Evolutionary conservation across 495 filamentous ascomycete genomes (phyloP), one percentile per base, ranked within the genome.

Genomic region (Aspergillus taichungensis): DNA sequence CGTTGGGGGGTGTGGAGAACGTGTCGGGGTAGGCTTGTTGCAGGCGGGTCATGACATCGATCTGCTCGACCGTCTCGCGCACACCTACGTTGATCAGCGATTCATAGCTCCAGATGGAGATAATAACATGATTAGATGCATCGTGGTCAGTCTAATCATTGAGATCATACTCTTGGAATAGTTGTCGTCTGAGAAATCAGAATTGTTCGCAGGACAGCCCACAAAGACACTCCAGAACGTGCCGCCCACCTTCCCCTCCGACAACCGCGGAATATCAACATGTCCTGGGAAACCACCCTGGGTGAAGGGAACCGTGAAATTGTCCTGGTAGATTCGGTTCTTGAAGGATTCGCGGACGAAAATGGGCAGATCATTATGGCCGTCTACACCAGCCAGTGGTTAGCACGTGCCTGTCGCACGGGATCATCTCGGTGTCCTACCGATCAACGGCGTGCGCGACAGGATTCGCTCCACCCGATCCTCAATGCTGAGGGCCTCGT

Each of bases 221-320:
- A 85, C 77, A 55, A 73, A 97, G 12, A 89, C 88, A 61, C 84
- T 90, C 92, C 92, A 98, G 60, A 98, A 96, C 6, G 85, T 80
- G 24, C 90, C 75, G 24, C 77, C 74, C 13, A 75, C 68, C 27
- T 60, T 58, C 5, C 77, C 77, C 13, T 62, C 31, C 9, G 51
- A 54, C 30, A 82, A 60, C n/a, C 79, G 69, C 0, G 86, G 84
- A 6, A 95, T 61, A 61, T 97, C 91, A 33, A 94, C 84, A 53
- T 97, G 88, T n/a, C 60, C 65, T 0, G 51, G 40, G 34, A 95
- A 60, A 5, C 74, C 77, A 13, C 86, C 87, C 6, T 83, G 59
- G 43, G 77, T 73, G 50, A 90, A 87, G 12, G 74, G 72, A 5
- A 76, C 62, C 8, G 76, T 83, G 64, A 96, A 96, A 34, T 83